These are phyloP conservation scores for Skeletonema potamos DNA, from an alignment of 108 stramenopile species.

Conservation along the genomic window DNA sequence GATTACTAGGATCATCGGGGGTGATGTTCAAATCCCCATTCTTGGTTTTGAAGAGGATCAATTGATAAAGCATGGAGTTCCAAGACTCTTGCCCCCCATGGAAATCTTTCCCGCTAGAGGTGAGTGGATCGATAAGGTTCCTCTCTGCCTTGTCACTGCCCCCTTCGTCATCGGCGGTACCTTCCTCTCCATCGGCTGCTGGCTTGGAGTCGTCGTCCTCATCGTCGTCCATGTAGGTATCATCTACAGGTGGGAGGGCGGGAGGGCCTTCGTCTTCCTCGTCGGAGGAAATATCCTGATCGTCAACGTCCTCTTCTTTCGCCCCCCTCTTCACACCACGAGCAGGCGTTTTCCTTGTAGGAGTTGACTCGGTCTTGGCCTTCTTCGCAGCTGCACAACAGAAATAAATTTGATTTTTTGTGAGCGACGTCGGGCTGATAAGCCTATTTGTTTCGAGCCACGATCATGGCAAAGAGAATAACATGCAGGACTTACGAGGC, in stretches of 20 bases:
- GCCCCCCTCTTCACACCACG: constrained; percentile 1
- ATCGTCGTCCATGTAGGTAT: background rate
- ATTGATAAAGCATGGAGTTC: constrained; percentile 44
- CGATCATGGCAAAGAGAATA: no score
- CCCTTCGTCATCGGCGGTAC: background rate
- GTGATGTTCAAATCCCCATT: constrained; percentile 38
- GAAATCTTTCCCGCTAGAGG: constrained; percentile 7
- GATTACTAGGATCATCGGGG: constrained; percentile 3
- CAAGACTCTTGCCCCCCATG: constrained; percentile 17
- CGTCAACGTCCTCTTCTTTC: background rate
- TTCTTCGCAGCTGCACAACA: background rate
- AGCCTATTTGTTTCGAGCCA: background rate
- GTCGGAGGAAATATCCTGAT: background rate
- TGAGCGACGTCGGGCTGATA: background rate
- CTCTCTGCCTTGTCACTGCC: background rate
- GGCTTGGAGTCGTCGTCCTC: background rate
- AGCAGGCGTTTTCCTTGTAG: background rate
- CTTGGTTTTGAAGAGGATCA: constrained; percentile 40
- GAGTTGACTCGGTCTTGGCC: background rate
- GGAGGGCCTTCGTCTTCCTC: background rate
- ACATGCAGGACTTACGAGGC: background rate
- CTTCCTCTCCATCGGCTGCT: background rate
- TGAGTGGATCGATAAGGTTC: background rate
- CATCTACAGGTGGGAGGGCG: background rate
- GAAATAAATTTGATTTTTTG: background rate